phyloP scores from a whole-genome alignment of 495 filamentous ascomycete species.

The Hypoxylon intermedium region DNA sequence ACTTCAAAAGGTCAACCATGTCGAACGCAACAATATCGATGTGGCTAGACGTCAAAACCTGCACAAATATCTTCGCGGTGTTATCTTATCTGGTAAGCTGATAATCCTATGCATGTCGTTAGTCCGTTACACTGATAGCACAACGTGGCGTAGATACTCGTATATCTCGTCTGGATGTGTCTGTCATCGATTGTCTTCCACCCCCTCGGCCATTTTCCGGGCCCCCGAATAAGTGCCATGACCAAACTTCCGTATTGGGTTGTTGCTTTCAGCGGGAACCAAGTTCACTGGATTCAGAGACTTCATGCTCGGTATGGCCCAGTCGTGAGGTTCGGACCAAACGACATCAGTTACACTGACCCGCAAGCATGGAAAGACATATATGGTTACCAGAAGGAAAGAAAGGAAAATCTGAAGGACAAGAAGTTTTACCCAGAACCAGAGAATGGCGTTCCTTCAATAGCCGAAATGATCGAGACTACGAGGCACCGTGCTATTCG shows the following conservation, averaged over 20 bases:
- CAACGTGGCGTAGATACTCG: not conserved
- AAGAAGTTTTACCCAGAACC: conserved; percentile 11
- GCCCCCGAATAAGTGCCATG: not conserved
- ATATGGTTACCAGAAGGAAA: conserved; percentile 43
- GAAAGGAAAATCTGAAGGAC: conserved; percentile 30
- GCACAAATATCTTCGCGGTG: too few relatives aligned
- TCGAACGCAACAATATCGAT: too few relatives aligned
- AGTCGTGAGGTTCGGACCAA: conserved; percentile 52
- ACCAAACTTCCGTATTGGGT: conserved; percentile 32
- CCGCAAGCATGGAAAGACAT: conserved; percentile 58
- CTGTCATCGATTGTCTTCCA: too few relatives aligned
- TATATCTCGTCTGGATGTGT: conserved; percentile 22
- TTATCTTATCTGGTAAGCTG: too few relatives aligned
- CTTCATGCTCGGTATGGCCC: conserved; percentile 54
- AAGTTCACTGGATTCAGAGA: conserved; percentile 20
- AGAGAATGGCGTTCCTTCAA: conserved; percentile 11
- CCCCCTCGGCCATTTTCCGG: conserved; percentile 23
- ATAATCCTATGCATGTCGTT: too few relatives aligned
- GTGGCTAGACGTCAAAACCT: too few relatives aligned
- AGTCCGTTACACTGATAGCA: too few relatives aligned
- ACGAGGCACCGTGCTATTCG: conserved; percentile 34
- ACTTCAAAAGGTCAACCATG: too few relatives aligned
- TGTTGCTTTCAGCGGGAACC: conserved; percentile 15
- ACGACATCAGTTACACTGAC: conserved; percentile 51
- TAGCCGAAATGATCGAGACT: not conserved